Evolutionary conservation across 345 rosid species (phyloP).

Genomic region (Lepidium africanum): DNA sequence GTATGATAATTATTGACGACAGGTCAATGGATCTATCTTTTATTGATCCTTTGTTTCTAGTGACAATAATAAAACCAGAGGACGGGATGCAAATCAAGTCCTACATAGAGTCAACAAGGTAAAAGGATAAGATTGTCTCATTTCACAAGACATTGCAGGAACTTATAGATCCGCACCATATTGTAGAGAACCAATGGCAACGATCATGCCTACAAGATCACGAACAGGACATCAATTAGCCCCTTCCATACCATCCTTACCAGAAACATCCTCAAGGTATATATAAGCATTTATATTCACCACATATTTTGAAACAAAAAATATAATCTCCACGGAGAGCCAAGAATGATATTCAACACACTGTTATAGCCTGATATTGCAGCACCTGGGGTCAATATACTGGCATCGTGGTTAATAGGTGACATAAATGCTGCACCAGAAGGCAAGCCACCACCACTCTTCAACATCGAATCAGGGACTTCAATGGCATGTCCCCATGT

Average conservation of each 20-base stretch:
- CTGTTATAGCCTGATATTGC: slow-evolving; percentile 66
- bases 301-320: no score
- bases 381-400: slow-evolving; percentile 62
- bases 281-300: slow-evolving; percentile 4
- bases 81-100: slow-evolving; percentile 37
- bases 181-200: slow-evolving; percentile 58
- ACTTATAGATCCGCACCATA: not conserved
- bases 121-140: not conserved
- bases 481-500: slow-evolving; percentile 84
- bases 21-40: slow-evolving; percentile 32
- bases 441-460: slow-evolving; percentile 40
- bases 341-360: no score
- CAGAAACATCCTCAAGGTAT: slow-evolving; percentile 66
- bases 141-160: not conserved
- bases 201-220: slow-evolving; percentile 42
- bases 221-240: slow-evolving; percentile 46
- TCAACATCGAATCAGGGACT: slow-evolving; percentile 59
- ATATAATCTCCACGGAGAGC: not conserved
- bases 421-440: slow-evolving; percentile 27
- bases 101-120: slow-evolving; percentile 65
- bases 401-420: slow-evolving; percentile 69
- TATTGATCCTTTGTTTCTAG: slow-evolving; percentile 38
- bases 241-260: slow-evolving; percentile 53
- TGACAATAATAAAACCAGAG: slow-evolving; percentile 37
- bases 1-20: slow-evolving; percentile 41